Conservation (phyloP, 129 eudicot genomes). For the Artemisia tridentata region DNA sequence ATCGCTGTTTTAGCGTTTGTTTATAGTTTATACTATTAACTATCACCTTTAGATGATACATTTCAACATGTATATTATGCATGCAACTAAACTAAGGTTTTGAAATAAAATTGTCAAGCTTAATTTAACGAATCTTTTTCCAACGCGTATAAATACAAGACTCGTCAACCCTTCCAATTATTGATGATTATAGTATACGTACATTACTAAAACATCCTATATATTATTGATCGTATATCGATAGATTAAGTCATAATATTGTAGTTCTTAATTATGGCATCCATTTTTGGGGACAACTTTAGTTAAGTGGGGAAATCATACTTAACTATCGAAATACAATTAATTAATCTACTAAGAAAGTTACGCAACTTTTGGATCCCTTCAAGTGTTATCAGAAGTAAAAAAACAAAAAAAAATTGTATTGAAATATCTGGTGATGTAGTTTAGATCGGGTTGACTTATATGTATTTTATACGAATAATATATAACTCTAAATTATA, state of each 20-base stretch:
- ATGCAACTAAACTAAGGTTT: neutral
- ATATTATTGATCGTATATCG: neutral
- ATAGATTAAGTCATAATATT: neutral
- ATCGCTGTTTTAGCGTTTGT: too few species aligned
- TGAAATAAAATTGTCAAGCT: neutral
- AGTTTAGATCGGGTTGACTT: neutral
- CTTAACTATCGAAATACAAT: neutral
- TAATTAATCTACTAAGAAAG: neutral
- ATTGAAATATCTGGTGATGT: neutral
- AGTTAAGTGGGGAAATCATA: neutral
- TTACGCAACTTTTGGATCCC: neutral
- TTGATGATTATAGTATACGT: neutral
- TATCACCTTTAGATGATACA: neutral
- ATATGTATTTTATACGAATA: too few species aligned
- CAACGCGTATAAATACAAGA: constrained; percentile 1
- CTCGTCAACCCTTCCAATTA: neutral
- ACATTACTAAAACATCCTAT: constrained; percentile 1
- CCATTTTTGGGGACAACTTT: neutral
- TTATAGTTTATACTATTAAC: too few species aligned
- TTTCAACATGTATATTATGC: neutral
- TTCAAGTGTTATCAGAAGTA: neutral
- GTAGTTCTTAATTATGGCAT: neutral
- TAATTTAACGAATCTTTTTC: neutral
- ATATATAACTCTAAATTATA: too few species aligned
- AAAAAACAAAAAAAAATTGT: neutral